Evolutionary conservation across 1,284 basidiomycete species (phyloP).

Genomic region (Tilletia caries): DNA sequence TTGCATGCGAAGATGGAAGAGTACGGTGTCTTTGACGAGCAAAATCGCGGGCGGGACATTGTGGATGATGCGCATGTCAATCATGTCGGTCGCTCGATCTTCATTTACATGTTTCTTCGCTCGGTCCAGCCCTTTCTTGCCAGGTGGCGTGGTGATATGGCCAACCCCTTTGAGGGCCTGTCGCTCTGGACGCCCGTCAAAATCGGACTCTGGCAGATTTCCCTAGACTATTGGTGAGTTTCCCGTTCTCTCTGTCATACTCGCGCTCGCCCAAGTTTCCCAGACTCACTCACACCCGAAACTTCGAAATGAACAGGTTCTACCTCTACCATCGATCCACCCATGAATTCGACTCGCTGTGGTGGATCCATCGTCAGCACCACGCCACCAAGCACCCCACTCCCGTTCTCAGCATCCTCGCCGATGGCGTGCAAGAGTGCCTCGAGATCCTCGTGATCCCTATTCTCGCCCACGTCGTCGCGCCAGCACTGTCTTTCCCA

Average conservation of each 20-base stretch:
- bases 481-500: constrained; percentile 22
- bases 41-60: constrained; percentile 47
- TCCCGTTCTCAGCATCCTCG: constrained; percentile 34
- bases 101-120: constrained; percentile 49
- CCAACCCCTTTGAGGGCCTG: constrained; percentile 34
- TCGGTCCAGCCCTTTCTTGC: constrained; percentile 41
- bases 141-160: constrained; percentile 46
- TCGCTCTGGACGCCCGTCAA: constrained; percentile 41
- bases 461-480: constrained; percentile 26
- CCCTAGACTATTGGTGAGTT: constrained; percentile 36
- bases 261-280: no score
- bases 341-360: constrained; percentile 34
- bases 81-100: constrained; percentile 45
- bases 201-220: constrained; percentile 43
- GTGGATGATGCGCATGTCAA: constrained; percentile 49
- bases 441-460: constrained; percentile 43
- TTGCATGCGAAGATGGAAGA: constrained; percentile 39
- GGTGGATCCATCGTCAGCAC: constrained; percentile 36
- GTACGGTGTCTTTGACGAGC: constrained; percentile 44
- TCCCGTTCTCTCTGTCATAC: no score
- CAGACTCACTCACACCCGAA: no score
- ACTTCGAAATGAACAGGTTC: no score
- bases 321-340: constrained; percentile 45
- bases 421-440: constrained; percentile 41
- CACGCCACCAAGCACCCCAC: constrained; percentile 47